Conservation (phyloP, 2,329 filamentous ascomycete genomes). For the Talaromyces sp. region DNA sequence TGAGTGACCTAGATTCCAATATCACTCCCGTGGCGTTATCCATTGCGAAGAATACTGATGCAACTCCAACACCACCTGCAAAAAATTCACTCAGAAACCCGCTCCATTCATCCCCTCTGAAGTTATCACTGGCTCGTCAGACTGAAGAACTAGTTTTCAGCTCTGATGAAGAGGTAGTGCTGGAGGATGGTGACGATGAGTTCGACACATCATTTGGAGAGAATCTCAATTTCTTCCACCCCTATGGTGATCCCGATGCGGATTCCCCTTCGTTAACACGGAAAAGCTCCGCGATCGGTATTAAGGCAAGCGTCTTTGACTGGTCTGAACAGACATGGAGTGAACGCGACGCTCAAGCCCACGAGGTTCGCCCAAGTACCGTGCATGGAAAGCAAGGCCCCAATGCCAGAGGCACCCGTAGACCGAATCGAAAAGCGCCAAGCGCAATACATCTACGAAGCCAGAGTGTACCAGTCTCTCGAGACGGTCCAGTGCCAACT, state of each 20-base stretch:
- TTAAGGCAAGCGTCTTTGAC: slow-evolving; percentile 59
- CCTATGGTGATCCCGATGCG: slow-evolving; percentile 17
- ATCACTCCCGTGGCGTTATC: slow-evolving; percentile 15
- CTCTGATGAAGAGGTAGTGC: not conserved
- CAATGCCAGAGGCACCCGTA: slow-evolving; percentile 55
- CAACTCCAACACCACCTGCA: slow-evolving; percentile 12
- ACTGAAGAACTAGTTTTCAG: not conserved
- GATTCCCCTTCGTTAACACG: slow-evolving; percentile 21
- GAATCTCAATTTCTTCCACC: not conserved
- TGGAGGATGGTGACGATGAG: slow-evolving; percentile 3
- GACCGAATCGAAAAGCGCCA: slow-evolving; percentile 55
- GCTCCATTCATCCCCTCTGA: slow-evolving; percentile 5
- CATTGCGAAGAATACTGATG: slow-evolving; percentile 13
- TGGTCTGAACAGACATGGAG: slow-evolving; percentile 59
- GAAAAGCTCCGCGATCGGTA: slow-evolving; percentile 30
- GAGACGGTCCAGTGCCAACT: slow-evolving; percentile 49
- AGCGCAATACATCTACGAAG: slow-evolving; percentile 62
- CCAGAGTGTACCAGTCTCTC: slow-evolving; percentile 61
- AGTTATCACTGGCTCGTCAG: not conserved
- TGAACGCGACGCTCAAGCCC: slow-evolving; percentile 52
- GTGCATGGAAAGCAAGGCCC: slow-evolving; percentile 62
- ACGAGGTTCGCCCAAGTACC: slow-evolving; percentile 57
- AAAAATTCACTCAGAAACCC: not conserved
- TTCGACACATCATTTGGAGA: slow-evolving; percentile 12
- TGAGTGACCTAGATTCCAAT: slow-evolving; percentile 22